These are phyloP conservation scores for Fusarium staphyleae DNA, from an alignment of 2,329 filamentous ascomycete genomes.

Conservation along the genomic window DNA sequence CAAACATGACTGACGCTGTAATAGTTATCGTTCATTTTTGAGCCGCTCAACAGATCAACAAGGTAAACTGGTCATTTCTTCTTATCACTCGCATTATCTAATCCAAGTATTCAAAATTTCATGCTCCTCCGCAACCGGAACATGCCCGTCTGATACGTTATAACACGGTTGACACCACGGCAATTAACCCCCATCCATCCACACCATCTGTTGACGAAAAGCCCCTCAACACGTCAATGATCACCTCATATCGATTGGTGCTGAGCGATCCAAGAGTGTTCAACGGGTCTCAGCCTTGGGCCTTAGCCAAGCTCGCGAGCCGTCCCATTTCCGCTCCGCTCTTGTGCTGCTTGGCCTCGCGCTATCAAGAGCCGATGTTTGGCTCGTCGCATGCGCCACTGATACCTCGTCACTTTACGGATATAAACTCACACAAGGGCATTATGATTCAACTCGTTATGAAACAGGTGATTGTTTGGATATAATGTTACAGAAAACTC, in stretches of 20 bases:
- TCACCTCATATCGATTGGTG: conserved; percentile 41
- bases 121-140: conserved; percentile 10
- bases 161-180: conserved; percentile 8
- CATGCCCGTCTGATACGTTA: conserved; percentile 6
- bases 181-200: conserved; percentile 18
- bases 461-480: conserved; percentile 12
- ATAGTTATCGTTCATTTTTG: background rate
- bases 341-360: background rate
- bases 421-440: background rate
- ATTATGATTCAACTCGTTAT: conserved; percentile 20
- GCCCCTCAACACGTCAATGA: conserved; percentile 14
- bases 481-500: conserved; percentile 24
- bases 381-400: background rate
- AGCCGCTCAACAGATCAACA: background rate
- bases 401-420: background rate
- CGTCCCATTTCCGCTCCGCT: conserved; percentile 1
- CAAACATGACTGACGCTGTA: background rate
- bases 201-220: conserved; percentile 17
- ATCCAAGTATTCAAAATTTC: background rate
- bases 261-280: conserved; percentile 1
- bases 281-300: conserved; percentile 3
- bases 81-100: background rate
- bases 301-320: conserved; percentile 2
- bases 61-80: background rate
- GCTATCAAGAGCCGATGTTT: background rate